Conservation (phyloP, 208 protist species). For the Leishmania braziliensis region DNA sequence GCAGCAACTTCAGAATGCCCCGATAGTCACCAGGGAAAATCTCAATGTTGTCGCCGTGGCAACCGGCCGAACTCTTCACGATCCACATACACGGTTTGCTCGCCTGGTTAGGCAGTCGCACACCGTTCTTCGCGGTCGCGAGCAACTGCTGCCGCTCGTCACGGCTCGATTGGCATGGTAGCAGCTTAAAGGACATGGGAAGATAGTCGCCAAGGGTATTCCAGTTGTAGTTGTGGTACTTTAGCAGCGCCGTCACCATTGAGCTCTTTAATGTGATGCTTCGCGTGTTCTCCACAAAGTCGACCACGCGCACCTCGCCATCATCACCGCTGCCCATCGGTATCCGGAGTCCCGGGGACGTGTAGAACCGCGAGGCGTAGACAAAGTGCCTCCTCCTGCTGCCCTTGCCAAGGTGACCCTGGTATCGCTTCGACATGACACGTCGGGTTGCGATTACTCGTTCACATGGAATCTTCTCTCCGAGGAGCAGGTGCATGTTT, state of each 20-base stretch:
- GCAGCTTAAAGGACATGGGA: conserved; percentile 65
- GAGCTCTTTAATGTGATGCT: conserved; percentile 78
- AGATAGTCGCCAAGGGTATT: conserved; percentile 56
- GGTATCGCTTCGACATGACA: conserved; percentile 46
- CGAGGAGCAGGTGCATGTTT: conserved; percentile 64
- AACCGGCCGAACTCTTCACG: conserved; percentile 76
- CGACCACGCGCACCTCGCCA: conserved; percentile 53
- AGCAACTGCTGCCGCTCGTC: conserved; percentile 66
- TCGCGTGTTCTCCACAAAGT: conserved; percentile 72
- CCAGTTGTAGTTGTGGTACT: conserved; percentile 66
- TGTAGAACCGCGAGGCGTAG: conserved; percentile 5
- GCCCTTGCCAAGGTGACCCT: conserved; percentile 3
- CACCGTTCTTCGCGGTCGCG: conserved; percentile 19
- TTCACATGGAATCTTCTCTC: conserved; percentile 72
- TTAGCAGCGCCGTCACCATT: conserved; percentile 80
- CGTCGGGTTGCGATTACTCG: conserved; percentile 51
- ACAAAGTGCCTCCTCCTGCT: conserved; percentile 1
- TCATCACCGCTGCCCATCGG: conserved; percentile 60
- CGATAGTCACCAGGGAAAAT: conserved; percentile 62
- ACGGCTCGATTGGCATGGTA: conserved; percentile 35
- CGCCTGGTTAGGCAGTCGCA: not conserved
- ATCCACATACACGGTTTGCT: conserved; percentile 58
- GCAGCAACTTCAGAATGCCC: conserved; percentile 49
- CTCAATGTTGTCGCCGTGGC: conserved; percentile 78
- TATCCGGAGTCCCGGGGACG: conserved; percentile 28